These are phyloP conservation scores for Monascus purpureus DNA, from an alignment of 495 filamentous ascomycete genomes.

Conservation along the genomic window DNA sequence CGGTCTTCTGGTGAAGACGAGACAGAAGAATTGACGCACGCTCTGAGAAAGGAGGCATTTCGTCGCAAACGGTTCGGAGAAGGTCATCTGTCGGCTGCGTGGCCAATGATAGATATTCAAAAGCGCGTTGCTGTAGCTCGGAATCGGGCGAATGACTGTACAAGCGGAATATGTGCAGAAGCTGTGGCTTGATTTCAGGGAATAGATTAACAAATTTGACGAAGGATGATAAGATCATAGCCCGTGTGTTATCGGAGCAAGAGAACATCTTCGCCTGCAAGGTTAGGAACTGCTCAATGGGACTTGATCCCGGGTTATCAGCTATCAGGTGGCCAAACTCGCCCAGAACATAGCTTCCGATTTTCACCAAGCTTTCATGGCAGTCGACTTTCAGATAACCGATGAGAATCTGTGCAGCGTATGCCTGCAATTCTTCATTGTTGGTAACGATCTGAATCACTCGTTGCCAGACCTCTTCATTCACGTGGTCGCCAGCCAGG, in stretches of 20 bases:
- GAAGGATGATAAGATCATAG: conserved; percentile 88
- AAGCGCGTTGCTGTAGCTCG: conserved; percentile 91
- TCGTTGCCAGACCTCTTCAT: conserved; percentile 98
- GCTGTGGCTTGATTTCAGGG: conserved; percentile 94
- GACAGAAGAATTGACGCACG: conserved; percentile 83
- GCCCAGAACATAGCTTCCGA: conserved; percentile 87
- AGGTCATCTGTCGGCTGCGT: conserved; percentile 82
- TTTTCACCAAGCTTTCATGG: conserved; percentile 95
- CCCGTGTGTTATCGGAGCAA: conserved; percentile 76
- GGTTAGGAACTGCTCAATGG: conserved; percentile 94
- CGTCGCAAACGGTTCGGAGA: conserved; percentile 89
- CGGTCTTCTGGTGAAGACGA: conserved; percentile 84
- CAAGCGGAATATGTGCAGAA: conserved; percentile 73
- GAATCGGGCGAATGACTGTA: conserved; percentile 95
- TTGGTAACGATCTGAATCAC: conserved; percentile 99
- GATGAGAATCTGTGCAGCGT: conserved; percentile 84
- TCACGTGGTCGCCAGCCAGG: conserved; percentile 95
- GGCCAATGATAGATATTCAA: conserved; percentile 84
- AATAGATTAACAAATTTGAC: conserved; percentile 98
- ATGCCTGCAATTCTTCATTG: conserved; percentile 95
- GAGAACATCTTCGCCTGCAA: conserved; percentile 81
- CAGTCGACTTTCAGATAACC: conserved; percentile 85
- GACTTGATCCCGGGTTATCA: conserved; percentile 84
- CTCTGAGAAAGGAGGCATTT: conserved; percentile 98
- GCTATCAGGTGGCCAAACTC: conserved; percentile 97